Evolutionary conservation across 2,329 filamentous ascomycete genomes (phyloP).

Genomic region (Epichloe typhina): DNA sequence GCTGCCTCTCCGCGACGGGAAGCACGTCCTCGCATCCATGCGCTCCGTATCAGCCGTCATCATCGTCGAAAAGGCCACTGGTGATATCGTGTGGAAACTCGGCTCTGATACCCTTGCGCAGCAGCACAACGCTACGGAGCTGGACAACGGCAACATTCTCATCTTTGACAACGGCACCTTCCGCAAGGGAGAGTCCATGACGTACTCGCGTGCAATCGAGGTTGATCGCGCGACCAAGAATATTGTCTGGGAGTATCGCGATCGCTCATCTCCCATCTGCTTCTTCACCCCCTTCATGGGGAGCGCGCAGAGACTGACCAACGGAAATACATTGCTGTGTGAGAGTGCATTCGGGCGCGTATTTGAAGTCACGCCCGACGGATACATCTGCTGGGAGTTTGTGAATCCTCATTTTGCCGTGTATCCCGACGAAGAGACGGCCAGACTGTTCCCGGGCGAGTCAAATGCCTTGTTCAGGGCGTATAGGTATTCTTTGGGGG

Average conservation of each 20-base stretch:
- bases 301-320: constrained; percentile 15
- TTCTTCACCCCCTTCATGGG: constrained; percentile 21
- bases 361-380: constrained; percentile 15
- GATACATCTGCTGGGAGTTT: constrained; percentile 18
- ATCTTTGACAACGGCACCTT: constrained; percentile 19
- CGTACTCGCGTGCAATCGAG: constrained; percentile 15
- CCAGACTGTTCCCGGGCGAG: constrained; percentile 15
- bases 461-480: constrained; percentile 17
- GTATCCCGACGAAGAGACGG: constrained; percentile 13
- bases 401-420: constrained; percentile 16
- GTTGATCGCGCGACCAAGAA: constrained; percentile 11
- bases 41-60: constrained; percentile 16
- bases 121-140: constrained; percentile 18
- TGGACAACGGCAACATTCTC: constrained; percentile 18
- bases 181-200: constrained; percentile 16
- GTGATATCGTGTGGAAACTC: constrained; percentile 17
- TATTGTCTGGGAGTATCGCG: constrained; percentile 18
- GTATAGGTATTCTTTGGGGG: constrained; percentile 14
- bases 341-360: constrained; percentile 16
- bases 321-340: constrained; percentile 16
- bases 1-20: constrained; percentile 14
- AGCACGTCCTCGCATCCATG: constrained; percentile 17
- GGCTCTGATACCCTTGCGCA: constrained; percentile 13
- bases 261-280: constrained; percentile 15
- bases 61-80: constrained; percentile 15